Evolutionary conservation across 306 rosid species (phyloP).

Genomic region (Rosa rugosa): DNA sequence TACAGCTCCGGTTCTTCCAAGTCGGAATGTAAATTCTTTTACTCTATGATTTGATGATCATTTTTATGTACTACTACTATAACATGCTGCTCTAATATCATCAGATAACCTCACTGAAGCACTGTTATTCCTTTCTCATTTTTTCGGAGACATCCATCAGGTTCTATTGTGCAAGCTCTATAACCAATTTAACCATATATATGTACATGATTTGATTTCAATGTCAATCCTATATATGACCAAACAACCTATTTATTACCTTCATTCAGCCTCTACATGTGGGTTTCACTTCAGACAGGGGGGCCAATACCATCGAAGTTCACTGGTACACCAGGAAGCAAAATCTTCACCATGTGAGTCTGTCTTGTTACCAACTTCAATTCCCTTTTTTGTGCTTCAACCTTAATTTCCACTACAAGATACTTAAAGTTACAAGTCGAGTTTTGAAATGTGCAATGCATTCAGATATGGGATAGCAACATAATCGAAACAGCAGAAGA

Average conservation of each 20-base stretch:
- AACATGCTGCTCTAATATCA: constrained; percentile 9
- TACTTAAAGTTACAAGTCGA: neutral
- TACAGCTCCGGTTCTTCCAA: constrained; percentile 24
- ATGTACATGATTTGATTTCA: neutral
- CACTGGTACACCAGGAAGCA: constrained; percentile 74
- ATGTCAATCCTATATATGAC: neutral
- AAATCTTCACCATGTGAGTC: constrained; percentile 83
- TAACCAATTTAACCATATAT: neutral
- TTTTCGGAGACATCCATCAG: constrained; percentile 90
- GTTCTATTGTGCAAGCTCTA: constrained; percentile 25
- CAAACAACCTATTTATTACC: neutral
- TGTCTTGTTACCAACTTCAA: neutral
- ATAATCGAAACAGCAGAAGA: constrained; percentile 69
- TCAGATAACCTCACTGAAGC: constrained; percentile 86
- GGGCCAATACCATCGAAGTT: constrained; percentile 63
- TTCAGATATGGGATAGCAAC: constrained; percentile 74
- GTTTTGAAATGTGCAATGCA: neutral
- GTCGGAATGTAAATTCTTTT: constrained; percentile 37
- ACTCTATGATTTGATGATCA: neutral
- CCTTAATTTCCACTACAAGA: neutral
- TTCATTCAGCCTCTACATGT: constrained; percentile 76
- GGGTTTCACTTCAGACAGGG: constrained; percentile 69
- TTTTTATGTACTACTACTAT: constrained; percentile 1
- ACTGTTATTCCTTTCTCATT: constrained; percentile 74
- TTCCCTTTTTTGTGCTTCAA: neutral